Evolutionary conservation across 495 filamentous ascomycete species (phyloP).

Genomic region (Penicillium coprophilum): DNA sequence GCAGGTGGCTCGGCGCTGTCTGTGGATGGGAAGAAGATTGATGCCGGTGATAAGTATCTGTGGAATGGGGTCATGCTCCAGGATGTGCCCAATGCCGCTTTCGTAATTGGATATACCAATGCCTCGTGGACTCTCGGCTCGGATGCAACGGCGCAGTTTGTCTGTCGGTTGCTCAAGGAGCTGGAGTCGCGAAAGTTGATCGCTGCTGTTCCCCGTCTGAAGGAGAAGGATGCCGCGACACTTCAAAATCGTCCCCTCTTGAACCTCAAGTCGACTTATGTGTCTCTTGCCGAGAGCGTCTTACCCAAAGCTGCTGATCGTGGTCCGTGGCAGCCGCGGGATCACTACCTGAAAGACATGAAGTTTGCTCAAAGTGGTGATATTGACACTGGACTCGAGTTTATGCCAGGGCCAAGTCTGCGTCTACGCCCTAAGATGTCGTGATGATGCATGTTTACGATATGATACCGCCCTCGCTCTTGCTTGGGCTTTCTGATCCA

Average conservation of each 20-base stretch:
- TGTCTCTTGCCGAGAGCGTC: conserved; percentile 36
- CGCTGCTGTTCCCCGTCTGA: conserved; percentile 42
- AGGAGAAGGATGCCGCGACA: conserved; percentile 29
- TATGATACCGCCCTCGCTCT: not conserved
- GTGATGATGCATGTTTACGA: conserved; percentile 16
- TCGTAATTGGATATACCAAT: conserved; percentile 59
- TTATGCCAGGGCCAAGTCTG: conserved; percentile 27
- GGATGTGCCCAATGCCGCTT: conserved; percentile 56
- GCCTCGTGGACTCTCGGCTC: conserved; percentile 61
- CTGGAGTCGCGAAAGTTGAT: conserved; percentile 40
- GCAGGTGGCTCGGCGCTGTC: conserved; percentile 48
- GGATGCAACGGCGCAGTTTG: conserved; percentile 51
- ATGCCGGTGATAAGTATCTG: conserved; percentile 47
- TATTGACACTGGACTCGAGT: conserved; percentile 40
- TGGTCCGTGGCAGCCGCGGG: conserved; percentile 56
- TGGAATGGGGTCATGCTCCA: conserved; percentile 63
- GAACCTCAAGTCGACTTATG: conserved; percentile 52
- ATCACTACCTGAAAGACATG: conserved; percentile 54
- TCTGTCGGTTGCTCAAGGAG: conserved; percentile 45
- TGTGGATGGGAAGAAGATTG: conserved; percentile 56
- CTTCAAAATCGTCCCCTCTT: conserved; percentile 40
- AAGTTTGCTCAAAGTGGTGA: conserved; percentile 50
- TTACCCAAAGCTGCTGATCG: conserved; percentile 47
- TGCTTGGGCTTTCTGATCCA: not conserved
- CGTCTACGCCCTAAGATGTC: conserved; percentile 24